Evolutionary conservation across 768 basidiomycete genomes (phyloP).

Genomic region (Rhizopogon sp.): DNA sequence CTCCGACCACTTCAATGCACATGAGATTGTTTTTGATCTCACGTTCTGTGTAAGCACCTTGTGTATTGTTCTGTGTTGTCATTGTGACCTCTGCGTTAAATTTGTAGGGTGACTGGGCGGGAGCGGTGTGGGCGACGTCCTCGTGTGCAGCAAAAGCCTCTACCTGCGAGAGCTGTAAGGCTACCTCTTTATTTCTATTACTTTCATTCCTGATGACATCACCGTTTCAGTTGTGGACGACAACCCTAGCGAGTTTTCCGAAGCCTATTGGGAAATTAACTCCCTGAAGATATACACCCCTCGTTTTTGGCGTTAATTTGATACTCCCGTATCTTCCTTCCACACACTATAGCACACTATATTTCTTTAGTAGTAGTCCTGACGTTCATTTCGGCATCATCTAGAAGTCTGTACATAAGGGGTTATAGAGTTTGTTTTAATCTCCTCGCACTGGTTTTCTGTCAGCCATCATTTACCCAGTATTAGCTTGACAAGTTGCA

Average conservation of each 20-base stretch:
- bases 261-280: constrained; percentile 71
- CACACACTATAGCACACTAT: not conserved
- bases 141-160: constrained; percentile 32
- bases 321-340: not conserved
- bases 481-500: no score
- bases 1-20: constrained; percentile 44
- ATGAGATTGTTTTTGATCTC: constrained; percentile 51
- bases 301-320: not conserved
- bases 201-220: not conserved
- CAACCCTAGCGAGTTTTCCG: constrained; percentile 49
- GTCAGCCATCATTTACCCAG: no score
- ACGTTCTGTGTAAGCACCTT: constrained; percentile 53
- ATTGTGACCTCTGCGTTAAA: not conserved
- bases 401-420: not conserved
- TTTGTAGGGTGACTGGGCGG: constrained; percentile 51
- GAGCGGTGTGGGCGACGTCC: constrained; percentile 32
- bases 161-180: constrained; percentile 44
- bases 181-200: not conserved
- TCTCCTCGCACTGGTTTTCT: no score
- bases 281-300: constrained; percentile 49
- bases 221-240: constrained; percentile 46
- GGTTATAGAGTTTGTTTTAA: not conserved
- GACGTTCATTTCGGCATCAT: no score
- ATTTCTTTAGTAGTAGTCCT: no score
- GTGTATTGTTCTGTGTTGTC: not conserved